phyloP scores from a whole-genome alignment of 2,329 filamentous ascomycete species.

The Cryphonectria naterciae region DNA sequence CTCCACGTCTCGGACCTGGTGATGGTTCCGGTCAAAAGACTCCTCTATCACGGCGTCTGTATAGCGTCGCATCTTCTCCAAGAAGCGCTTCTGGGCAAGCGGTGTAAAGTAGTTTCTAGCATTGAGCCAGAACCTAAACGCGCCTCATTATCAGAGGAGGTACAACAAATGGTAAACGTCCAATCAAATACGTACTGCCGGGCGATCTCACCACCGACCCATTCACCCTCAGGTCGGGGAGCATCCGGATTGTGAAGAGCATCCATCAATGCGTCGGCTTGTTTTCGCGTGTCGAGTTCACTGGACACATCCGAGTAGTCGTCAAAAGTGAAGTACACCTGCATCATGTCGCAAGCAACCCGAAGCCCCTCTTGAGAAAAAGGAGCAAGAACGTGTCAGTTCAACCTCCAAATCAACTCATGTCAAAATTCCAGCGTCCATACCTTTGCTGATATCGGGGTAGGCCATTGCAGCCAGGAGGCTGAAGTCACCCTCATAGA shows the following conservation, averaged over 20 bases:
- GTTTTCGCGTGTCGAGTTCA: slow-evolving; percentile 14
- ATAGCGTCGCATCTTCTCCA: slow-evolving; percentile 32
- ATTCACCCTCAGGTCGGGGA: not conserved
- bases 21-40: slow-evolving; percentile 30
- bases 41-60: slow-evolving; percentile 33
- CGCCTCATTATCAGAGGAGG: not conserved
- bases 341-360: slow-evolving; percentile 33
- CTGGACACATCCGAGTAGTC: slow-evolving; percentile 31
- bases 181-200: not conserved
- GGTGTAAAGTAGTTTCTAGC: not conserved
- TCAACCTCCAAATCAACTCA: not conserved
- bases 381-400: not conserved
- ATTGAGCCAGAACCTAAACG: not conserved
- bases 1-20: slow-evolving; percentile 30
- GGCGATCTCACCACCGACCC: not conserved
- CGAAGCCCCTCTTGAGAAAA: slow-evolving; percentile 26
- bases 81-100: slow-evolving; percentile 30
- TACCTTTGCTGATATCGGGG: not conserved
- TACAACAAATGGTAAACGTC: not conserved
- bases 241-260: slow-evolving; percentile 27
- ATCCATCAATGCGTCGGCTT: slow-evolving; percentile 30
- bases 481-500: slow-evolving; percentile 32
- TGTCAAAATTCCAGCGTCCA: too few relatives aligned
- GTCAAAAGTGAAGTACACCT: slow-evolving; percentile 36
- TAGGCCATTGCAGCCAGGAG: not conserved